phyloP scores from a whole-genome alignment of 805 yeast species.

The Pichia nanzhaoensis region DNA sequence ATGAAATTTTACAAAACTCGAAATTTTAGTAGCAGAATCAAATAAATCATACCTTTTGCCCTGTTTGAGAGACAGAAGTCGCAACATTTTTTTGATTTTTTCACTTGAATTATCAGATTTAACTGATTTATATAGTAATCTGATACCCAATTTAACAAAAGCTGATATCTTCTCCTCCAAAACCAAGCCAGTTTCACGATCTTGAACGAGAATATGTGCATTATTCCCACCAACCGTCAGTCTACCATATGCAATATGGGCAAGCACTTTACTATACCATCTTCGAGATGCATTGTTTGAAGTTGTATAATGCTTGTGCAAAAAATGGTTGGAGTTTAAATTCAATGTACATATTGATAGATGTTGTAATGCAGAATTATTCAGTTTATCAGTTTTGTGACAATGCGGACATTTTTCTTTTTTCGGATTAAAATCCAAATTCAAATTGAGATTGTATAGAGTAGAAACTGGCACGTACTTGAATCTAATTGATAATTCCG shows the following conservation, averaged over 20 bases:
- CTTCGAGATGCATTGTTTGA: slow-evolving; percentile 76
- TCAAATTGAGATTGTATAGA: not conserved
- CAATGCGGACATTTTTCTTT: slow-evolving; percentile 80
- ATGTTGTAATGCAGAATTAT: slow-evolving; percentile 69
- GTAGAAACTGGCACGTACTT: slow-evolving; percentile 11
- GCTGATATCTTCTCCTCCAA: slow-evolving; percentile 89
- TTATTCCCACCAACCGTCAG: slow-evolving; percentile 82
- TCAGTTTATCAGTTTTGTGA: slow-evolving; percentile 47
- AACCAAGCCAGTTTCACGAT: slow-evolving; percentile 81
- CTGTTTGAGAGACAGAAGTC: slow-evolving; percentile 66
- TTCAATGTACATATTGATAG: slow-evolving; percentile 73
- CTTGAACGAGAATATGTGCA: slow-evolving; percentile 92
- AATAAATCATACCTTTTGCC: slow-evolving; percentile 79
- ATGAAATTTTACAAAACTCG: slow-evolving; percentile 76
- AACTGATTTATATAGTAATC: slow-evolving; percentile 74
- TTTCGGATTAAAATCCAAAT: slow-evolving; percentile 17
- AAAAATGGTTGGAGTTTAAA: slow-evolving; percentile 10
- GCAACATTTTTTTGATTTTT: slow-evolving; percentile 53
- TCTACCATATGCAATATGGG: slow-evolving; percentile 83
- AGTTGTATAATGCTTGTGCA: slow-evolving; percentile 63
- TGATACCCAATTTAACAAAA: slow-evolving; percentile 80
- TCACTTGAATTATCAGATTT: slow-evolving; percentile 37
- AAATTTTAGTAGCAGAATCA: slow-evolving; percentile 57
- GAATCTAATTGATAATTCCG: slow-evolving; percentile 13
- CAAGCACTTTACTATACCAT: slow-evolving; percentile 80